These are phyloP conservation scores for Naganishia antarctica DNA, from an alignment of 768 basidiomycete species.

Conservation along the genomic window DNA sequence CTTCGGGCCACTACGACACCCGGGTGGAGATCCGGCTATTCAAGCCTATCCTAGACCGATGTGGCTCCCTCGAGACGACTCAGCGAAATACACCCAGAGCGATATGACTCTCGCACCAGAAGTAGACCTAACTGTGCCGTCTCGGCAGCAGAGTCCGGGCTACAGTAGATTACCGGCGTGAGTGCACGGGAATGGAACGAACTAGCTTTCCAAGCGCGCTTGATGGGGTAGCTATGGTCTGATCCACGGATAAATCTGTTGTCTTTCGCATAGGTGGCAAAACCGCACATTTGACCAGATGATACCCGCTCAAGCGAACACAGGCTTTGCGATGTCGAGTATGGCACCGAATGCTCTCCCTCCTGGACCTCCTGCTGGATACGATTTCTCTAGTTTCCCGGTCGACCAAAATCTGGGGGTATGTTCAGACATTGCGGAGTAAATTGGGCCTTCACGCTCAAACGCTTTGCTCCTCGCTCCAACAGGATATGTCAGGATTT, in stretches of 20 bases:
- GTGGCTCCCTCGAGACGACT: neutral
- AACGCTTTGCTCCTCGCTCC: neutral
- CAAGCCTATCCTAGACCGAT: neutral
- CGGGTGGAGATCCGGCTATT: neutral
- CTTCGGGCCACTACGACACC: neutral
- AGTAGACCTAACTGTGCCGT: constrained; percentile 7
- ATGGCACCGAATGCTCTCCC: constrained; percentile 5
- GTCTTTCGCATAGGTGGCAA: neutral
- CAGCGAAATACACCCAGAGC: neutral
- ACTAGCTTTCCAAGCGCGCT: too few relatives aligned
- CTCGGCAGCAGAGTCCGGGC: constrained; percentile 10
- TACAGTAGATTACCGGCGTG: neutral
- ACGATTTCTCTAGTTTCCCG: constrained; percentile 6
- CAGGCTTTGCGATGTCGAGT: constrained; percentile 4
- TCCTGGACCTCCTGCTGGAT: neutral
- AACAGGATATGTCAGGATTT: constrained; percentile 24
- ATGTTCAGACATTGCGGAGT: too few relatives aligned
- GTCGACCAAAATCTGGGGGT: constrained; percentile 9
- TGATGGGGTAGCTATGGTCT: too few relatives aligned
- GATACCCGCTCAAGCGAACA: neutral
- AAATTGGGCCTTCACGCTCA: neutral
- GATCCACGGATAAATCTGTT: neutral
- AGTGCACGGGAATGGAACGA: neutral
- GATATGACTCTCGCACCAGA: constrained; percentile 4
- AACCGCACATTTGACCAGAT: neutral